These are phyloP conservation scores for Arxiozyma heterogenica DNA, from an alignment of 1,139 yeast species.

Conservation along the genomic window DNA sequence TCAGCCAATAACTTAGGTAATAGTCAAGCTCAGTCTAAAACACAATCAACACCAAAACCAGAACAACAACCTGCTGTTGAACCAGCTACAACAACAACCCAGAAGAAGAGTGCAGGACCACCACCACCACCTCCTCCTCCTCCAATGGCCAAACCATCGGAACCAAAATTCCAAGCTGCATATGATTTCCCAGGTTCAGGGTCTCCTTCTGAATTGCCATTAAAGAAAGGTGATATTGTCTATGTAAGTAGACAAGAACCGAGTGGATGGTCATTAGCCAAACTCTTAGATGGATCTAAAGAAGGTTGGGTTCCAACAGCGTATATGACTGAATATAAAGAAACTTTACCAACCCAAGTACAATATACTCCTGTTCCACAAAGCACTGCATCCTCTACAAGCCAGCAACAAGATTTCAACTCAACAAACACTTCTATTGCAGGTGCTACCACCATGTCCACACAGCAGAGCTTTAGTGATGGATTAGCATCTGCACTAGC, in stretches of 20 bases:
- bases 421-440: conserved; percentile 2
- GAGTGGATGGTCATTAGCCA: conserved; percentile 92
- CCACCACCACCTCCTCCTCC: conserved; percentile 69
- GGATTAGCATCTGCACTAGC: conserved; percentile 86
- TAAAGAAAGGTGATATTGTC: conserved; percentile 65
- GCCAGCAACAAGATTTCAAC: background rate
- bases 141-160: conserved; percentile 48
- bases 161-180: conserved; percentile 76
- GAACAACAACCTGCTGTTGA: conserved; percentile 14
- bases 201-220: conserved; percentile 68
- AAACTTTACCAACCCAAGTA: conserved; percentile 38
- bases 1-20: conserved; percentile 8
- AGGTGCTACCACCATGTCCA: conserved; percentile 10
- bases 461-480: conserved; percentile 51
- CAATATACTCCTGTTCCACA: conserved; percentile 30
- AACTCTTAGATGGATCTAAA: conserved; percentile 57
- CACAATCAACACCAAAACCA: conserved; percentile 2
- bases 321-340: conserved; percentile 56
- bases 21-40: conserved; percentile 5
- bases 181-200: conserved; percentile 88
- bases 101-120: conserved; percentile 26
- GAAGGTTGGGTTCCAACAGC: conserved; percentile 99
- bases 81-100: conserved; percentile 19
- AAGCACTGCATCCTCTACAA: background rate
- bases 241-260: conserved; percentile 59